Percentiles rank a stretch among this genome's conserved stretches.
Evolutionary conservation across 129 eudicot species (phyloP).

Genomic region (Centaurea solstitialis): DNA sequence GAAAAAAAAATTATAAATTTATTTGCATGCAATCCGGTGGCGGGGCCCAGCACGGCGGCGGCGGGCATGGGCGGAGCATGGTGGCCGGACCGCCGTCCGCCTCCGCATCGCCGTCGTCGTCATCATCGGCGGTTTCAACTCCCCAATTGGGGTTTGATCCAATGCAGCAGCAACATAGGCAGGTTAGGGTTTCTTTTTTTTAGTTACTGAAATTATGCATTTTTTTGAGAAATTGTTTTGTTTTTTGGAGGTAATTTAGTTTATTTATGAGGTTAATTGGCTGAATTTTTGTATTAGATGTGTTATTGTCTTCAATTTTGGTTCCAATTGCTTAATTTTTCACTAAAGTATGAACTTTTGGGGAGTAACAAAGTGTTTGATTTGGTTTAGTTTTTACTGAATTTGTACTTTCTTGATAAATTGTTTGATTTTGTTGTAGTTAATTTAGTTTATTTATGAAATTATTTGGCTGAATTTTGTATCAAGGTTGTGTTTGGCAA

Average conservation of each 20-base stretch:
- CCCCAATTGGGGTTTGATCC: conserved; percentile 63
- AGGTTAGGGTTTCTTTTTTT: conserved; percentile 65
- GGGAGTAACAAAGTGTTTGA: too few species aligned
- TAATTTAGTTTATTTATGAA: conserved; percentile 6
- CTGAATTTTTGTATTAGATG: conserved; percentile 6
- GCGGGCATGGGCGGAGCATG: conserved; percentile 49
- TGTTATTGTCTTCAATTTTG: neutral
- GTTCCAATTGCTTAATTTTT: neutral
- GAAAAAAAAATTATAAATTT: conserved; percentile 1
- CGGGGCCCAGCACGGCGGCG: conserved; percentile 67
- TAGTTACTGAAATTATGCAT: neutral
- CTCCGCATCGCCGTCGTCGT: conserved; percentile 84
- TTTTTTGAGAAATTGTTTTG: neutral
- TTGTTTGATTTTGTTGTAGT: conserved; percentile 9
- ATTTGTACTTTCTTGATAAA: neutral
- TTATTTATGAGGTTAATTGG: conserved; percentile 14
- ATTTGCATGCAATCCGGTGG: conserved; percentile 78
- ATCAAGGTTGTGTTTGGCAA: too few species aligned
- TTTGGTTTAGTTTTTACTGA: neutral
- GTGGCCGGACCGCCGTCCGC: conserved; percentile 68
- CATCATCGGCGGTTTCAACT: conserved; percentile 70
- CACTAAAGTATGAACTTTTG: too few species aligned
- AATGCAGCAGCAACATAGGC: conserved; percentile 62
- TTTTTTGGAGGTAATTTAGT: conserved; percentile 1
- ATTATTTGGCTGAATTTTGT: conserved; percentile 6